These are phyloP conservation scores for Phaeoacremonium minimum DNA, from an alignment of 2,329 filamentous ascomycete genomes.

Conservation along the genomic window DNA sequence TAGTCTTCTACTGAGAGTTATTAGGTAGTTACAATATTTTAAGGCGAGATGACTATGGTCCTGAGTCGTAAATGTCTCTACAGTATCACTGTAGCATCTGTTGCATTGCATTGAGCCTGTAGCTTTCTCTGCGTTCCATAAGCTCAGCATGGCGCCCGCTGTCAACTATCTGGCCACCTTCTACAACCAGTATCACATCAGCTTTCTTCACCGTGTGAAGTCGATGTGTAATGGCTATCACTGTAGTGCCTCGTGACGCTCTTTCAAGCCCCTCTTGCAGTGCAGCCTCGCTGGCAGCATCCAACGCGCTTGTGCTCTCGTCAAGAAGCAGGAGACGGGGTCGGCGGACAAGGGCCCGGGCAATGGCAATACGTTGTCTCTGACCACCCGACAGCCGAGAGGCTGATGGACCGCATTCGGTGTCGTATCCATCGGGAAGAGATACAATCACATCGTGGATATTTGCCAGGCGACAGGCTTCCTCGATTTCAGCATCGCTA, in stretches of 20 bases:
- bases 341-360: conserved; percentile 59
- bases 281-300: conserved; percentile 53
- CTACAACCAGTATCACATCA: conserved; percentile 36
- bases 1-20: too few species aligned
- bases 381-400: conserved; percentile 66
- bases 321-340: conserved; percentile 66
- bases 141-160: conserved; percentile 22
- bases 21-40: too few species aligned
- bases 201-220: conserved; percentile 37
- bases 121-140: conserved; percentile 20
- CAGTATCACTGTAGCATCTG: conserved; percentile 17
- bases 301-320: conserved; percentile 66
- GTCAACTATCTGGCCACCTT: conserved; percentile 32
- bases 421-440: conserved; percentile 54
- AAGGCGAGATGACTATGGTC: too few species aligned
- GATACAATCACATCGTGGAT: conserved; percentile 54
- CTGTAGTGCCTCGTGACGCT: conserved; percentile 32
- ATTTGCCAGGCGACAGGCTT: conserved; percentile 52
- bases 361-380: conserved; percentile 65
- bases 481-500: conserved; percentile 44
- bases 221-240: conserved; percentile 40
- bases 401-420: conserved; percentile 56
- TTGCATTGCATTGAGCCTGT: conserved; percentile 24
- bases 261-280: conserved; percentile 55
- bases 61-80: too few species aligned